Evolutionary conservation across 495 filamentous ascomycete genomes (phyloP).

Genomic region (Tuber umbilicatum): DNA sequence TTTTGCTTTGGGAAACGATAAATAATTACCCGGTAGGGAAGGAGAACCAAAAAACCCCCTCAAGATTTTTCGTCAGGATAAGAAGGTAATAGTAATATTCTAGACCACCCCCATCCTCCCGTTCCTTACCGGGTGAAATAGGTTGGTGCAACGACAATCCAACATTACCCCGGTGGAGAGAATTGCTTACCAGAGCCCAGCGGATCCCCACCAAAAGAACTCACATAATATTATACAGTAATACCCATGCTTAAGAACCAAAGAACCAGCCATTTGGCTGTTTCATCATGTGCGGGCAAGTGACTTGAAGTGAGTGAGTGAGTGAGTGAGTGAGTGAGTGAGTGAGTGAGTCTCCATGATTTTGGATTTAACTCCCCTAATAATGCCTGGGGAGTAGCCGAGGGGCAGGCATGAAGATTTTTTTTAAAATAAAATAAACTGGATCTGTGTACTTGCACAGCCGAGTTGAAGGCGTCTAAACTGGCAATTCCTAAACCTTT

Average conservation of each 20-base stretch:
- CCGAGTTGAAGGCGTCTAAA: no score
- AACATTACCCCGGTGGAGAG: background rate
- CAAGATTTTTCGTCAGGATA: background rate
- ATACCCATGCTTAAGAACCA: no score
- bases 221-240: no score
- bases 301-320: no score
- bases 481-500: no score
- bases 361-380: background rate
- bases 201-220: background rate
- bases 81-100: background rate
- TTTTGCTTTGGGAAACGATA: background rate
- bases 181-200: background rate
- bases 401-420: background rate
- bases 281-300: no score
- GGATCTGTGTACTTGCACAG: background rate
- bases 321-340: no score
- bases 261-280: no score
- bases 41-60: background rate
- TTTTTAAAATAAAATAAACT: background rate
- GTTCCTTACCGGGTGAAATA: background rate
- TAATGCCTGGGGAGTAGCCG: background rate
- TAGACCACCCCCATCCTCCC: background rate
- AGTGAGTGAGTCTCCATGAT: background rate
- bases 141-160: background rate
- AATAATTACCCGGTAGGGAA: background rate